phyloP scores from a whole-genome alignment of 768 basidiomycete genomes.

The Auricularia heimuer region DNA sequence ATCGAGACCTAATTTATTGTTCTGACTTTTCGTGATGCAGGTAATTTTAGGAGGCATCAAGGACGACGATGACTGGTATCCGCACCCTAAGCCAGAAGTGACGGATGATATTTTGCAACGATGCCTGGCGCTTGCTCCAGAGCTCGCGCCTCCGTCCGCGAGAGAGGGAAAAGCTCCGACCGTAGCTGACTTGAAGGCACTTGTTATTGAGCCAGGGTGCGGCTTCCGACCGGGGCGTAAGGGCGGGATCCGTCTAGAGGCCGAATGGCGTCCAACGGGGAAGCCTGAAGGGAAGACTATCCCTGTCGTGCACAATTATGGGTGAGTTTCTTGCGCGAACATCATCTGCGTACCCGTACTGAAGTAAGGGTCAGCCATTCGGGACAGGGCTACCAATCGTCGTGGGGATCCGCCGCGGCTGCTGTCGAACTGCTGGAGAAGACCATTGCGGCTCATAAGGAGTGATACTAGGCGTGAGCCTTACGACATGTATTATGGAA shows the following conservation, averaged over 20 bases:
- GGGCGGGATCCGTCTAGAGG: conserved; percentile 55
- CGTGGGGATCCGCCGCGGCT: conserved; percentile 17
- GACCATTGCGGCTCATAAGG: too few species aligned
- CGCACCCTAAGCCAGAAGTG: conserved; percentile 52
- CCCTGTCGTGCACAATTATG: conserved; percentile 18
- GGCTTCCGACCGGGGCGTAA: conserved; percentile 60
- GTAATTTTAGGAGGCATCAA: conserved; percentile 54
- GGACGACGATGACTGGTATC: conserved; percentile 56
- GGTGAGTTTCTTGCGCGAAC: conserved; percentile 6
- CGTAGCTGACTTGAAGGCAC: conserved; percentile 27
- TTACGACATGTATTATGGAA: too few species aligned
- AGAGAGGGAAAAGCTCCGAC: conserved; percentile 17
- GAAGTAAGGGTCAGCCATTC: conserved; percentile 9
- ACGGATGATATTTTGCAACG: conserved; percentile 48
- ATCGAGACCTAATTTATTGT: too few species aligned
- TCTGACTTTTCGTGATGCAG: conserved; percentile 3
- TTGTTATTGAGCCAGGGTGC: conserved; percentile 35
- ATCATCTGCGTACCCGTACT: not conserved
- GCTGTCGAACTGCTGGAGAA: conserved; percentile 11
- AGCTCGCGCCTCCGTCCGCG: conserved; percentile 10
- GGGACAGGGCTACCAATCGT: conserved; percentile 17
- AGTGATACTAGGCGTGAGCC: too few species aligned
- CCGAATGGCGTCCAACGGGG: conserved; percentile 22
- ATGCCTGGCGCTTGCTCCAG: conserved; percentile 27
- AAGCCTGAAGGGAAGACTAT: not conserved